Evolutionary conservation across 2,329 filamentous ascomycete species (phyloP).

Genomic region (Corinectria fuckeliana): DNA sequence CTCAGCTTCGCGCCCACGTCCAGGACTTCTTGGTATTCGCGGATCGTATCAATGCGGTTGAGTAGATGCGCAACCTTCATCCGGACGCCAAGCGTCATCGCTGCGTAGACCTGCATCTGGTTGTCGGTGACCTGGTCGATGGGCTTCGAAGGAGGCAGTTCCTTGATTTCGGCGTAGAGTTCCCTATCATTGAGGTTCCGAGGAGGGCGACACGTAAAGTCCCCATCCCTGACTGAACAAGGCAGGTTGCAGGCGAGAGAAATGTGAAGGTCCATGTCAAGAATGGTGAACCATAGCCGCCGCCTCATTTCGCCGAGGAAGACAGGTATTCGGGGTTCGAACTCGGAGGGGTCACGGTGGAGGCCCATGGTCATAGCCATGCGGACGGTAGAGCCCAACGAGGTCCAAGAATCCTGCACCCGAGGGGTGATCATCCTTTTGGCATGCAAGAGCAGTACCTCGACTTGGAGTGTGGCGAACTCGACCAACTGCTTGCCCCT

Average conservation of each 20-base stretch:
- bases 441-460: conserved; percentile 60
- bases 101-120: conserved; percentile 61
- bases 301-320: conserved; percentile 61
- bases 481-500: conserved; percentile 60
- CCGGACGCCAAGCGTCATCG: conserved; percentile 56
- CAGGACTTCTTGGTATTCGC: conserved; percentile 60
- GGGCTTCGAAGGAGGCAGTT: conserved; percentile 56
- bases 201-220: conserved; percentile 60
- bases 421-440: conserved; percentile 59
- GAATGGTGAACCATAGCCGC: conserved; percentile 62
- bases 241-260: conserved; percentile 61
- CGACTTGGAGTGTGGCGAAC: conserved; percentile 59
- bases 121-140: conserved; percentile 60
- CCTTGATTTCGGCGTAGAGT: conserved; percentile 54
- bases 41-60: conserved; percentile 57
- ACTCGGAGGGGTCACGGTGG: conserved; percentile 63
- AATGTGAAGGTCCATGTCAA: conserved; percentile 63
- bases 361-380: conserved; percentile 67
- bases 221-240: conserved; percentile 57
- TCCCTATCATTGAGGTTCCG: conserved; percentile 61
- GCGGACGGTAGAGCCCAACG: conserved; percentile 61
- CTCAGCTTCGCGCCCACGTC: conserved; percentile 62
- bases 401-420: conserved; percentile 60
- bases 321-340: conserved; percentile 53
- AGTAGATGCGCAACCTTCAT: conserved; percentile 58